These are phyloP conservation scores for Lactifluus pinguis DNA, from an alignment of 768 basidiomycete species.

Conservation along the genomic window DNA sequence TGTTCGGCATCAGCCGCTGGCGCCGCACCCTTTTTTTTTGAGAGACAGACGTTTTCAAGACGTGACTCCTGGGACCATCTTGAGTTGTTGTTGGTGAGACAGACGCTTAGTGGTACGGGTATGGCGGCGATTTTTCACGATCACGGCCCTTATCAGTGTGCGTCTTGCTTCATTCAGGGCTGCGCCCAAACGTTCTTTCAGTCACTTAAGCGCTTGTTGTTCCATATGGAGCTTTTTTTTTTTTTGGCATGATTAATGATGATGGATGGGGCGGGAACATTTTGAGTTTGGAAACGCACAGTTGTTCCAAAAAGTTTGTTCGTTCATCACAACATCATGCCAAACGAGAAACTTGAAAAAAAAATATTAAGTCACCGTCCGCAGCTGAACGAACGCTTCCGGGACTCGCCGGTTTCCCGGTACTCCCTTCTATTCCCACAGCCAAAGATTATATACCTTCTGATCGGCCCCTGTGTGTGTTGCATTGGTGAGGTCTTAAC, in stretches of 20 bases:
- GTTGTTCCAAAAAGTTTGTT: not conserved
- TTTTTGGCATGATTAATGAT: not conserved
- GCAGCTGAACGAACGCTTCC: conserved; percentile 2
- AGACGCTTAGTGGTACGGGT: not conserved
- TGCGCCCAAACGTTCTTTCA: not conserved
- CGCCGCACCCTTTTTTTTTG: too few species aligned
- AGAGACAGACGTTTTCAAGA: not conserved
- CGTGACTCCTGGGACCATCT: not conserved
- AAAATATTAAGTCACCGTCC: not conserved
- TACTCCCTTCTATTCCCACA: conserved; percentile 1
- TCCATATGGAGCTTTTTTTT: not conserved
- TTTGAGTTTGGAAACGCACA: not conserved
- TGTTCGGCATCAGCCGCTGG: not conserved
- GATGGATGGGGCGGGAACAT: not conserved
- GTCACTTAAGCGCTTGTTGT: not conserved
- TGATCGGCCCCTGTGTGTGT: conserved; percentile 4
- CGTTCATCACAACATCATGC: conserved; percentile 18
- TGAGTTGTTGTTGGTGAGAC: not conserved
- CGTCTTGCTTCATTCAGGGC: not conserved
- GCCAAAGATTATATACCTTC: conserved; percentile 3
- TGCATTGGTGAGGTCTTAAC: not conserved
- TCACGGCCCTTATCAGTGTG: not conserved
- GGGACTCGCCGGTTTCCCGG: not conserved
- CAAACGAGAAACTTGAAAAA: conserved; percentile 8
- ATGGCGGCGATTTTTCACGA: not conserved